phyloP scores from a whole-genome alignment of 208 protist genomes.

The Acanthamoeba divionensis region DNA sequence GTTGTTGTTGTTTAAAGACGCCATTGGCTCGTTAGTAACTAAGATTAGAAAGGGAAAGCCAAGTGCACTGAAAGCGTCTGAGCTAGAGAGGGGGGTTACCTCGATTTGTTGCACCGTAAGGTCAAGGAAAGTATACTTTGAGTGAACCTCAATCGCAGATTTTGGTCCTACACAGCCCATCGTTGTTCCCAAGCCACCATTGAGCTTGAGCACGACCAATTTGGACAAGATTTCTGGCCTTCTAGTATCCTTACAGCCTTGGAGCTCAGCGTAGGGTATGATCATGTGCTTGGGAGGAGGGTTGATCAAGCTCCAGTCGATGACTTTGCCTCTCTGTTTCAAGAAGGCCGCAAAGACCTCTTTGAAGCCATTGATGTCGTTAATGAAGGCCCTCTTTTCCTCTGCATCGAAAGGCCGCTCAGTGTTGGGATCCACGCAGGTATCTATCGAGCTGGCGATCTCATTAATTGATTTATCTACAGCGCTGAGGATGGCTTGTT shows the following conservation, averaged over 20 bases:
- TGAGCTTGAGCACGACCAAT: slow-evolving; percentile 96
- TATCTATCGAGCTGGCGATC: neutral
- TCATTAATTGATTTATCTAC: neutral
- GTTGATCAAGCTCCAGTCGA: slow-evolving; percentile 76
- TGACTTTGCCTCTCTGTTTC: slow-evolving; percentile 65
- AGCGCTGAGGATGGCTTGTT: neutral
- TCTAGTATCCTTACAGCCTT: neutral
- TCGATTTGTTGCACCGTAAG: slow-evolving; percentile 92
- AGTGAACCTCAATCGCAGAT: slow-evolving; percentile 89
- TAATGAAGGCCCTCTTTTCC: slow-evolving; percentile 44
- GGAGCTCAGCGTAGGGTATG: slow-evolving; percentile 59
- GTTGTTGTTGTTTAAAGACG: neutral
- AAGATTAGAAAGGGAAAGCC: neutral
- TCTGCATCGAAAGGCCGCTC: neutral
- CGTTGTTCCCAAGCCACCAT: slow-evolving; percentile 91
- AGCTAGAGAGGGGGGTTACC: neutral
- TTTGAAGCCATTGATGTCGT: slow-evolving; percentile 53
- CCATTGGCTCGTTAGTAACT: neutral
- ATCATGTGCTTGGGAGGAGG: slow-evolving; percentile 33
- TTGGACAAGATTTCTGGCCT: slow-evolving; percentile 64
- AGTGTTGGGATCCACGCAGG: neutral
- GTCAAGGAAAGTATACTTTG: slow-evolving; percentile 95
- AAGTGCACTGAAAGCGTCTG: neutral
- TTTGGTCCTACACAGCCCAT: slow-evolving; percentile 91
- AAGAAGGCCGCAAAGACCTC: slow-evolving; percentile 61